Base-by-base conservation (phyloP, 108 stramenopile species). In the Nitzschia sp. region DNA sequence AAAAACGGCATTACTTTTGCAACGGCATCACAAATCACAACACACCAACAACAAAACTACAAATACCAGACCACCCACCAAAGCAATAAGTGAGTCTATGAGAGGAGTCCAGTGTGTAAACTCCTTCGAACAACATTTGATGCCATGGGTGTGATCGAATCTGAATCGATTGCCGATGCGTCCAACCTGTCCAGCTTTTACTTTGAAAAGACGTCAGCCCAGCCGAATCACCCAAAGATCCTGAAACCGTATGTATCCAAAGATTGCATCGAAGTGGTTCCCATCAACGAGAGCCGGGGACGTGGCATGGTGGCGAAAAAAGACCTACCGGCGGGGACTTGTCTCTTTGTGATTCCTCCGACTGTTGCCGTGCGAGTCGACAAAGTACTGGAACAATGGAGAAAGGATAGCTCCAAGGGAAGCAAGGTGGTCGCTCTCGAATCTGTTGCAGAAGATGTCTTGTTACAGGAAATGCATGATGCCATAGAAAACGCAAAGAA, bases 321-420 rank as follows among this genome's bases (percentile, higher is more conserved):
- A n/a, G 84, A 82, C 50, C 76, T 93, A n/a, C 23, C 32, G 0
- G 59, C 78, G 22, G 88, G 92, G 55, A 83, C 82, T 57, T 85
- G 85, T 63, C 60, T 93, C 13, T 90, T 93, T 78, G 78, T 86
- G 1, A 84, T 68, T 28, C 84, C 76, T 45, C 75, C 92, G 15
- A 57, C 85, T 8, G 66, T 79, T 5, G 82, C 72, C 1, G 68
- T 67, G 47, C 17, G 33, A 29, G 16, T 25, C 15, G 17, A 63
- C 3, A n/a, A 17, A 15, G 46, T 46, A 25, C 25, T 47, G 34
- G 55, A 66, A 66, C 45, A 58, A 68, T 56, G 55, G 31, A 69
- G 21, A 45, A 47, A 2, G 35, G 54, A 27, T 31, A n/a, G 48
- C 13, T 33, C 54, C 45, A 21, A 68, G 28, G n/a, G 53, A 23